Conservation (phyloP, 1,284 basidiomycete species). For the Moniliophthora roreri region DNA sequence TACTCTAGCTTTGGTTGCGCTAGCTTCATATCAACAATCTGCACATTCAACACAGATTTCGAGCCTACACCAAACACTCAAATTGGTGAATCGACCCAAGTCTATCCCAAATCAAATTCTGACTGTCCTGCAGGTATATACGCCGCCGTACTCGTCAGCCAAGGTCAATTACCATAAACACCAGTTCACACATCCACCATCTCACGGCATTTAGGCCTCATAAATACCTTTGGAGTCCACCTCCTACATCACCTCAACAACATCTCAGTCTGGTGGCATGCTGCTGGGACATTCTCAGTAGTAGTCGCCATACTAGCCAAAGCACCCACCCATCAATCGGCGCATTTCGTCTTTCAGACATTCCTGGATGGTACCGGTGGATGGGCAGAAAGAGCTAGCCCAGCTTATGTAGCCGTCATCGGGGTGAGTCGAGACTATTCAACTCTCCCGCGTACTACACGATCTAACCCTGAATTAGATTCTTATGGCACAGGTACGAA, state of each 20-base stretch:
- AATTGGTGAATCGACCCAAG: conserved; percentile 43
- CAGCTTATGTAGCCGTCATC: conserved; percentile 68
- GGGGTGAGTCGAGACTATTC: conserved; percentile 39
- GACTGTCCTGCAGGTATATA: conserved; percentile 45
- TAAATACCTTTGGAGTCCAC: conserved; percentile 73
- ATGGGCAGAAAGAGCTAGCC: conserved; percentile 67
- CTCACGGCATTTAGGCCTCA: conserved; percentile 39
- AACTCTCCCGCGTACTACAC: too few species aligned
- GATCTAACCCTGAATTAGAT: too few species aligned
- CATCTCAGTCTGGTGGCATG: conserved; percentile 73
- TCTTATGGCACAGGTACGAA: neutral
- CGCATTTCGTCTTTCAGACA: conserved; percentile 63
- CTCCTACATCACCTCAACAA: conserved; percentile 69
- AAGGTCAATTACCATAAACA: conserved; percentile 35
- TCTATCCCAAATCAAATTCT: neutral
- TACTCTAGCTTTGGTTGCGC: conserved; percentile 63
- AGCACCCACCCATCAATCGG: conserved; percentile 69
- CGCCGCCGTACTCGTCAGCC: conserved; percentile 64
- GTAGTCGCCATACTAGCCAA: conserved; percentile 67
- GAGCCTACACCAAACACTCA: conserved; percentile 55
- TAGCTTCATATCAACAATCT: conserved; percentile 64
- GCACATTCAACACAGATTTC: conserved; percentile 58
- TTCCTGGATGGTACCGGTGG: conserved; percentile 76
- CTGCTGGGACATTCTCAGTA: conserved; percentile 63
- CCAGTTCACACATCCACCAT: neutral